These are phyloP conservation scores for Hanseniaspora occidentalis DNA, from an alignment of 805 yeast species.

Conservation along the genomic window DNA sequence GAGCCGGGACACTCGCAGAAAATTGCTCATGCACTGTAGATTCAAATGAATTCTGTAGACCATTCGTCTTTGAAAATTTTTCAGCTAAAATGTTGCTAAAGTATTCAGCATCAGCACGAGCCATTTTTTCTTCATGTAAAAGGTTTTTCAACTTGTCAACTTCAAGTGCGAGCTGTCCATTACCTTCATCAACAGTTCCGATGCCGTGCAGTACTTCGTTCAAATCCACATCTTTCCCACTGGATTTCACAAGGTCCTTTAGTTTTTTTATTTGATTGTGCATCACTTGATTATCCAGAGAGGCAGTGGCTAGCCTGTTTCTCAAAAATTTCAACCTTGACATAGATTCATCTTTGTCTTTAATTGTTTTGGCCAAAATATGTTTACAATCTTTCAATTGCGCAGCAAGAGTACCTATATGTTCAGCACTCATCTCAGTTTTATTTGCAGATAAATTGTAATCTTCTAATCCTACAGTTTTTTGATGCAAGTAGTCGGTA, in stretches of 20 bases:
- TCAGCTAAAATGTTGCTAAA: conserved; percentile 18
- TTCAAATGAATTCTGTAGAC: conserved; percentile 4
- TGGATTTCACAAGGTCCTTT: conserved; percentile 18
- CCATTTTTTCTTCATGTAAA: conserved; percentile 39
- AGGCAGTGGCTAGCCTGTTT: conserved; percentile 51
- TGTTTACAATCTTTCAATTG: conserved; percentile 42
- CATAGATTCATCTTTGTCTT: conserved; percentile 31
- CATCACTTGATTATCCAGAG: conserved; percentile 42
- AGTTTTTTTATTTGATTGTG: conserved; percentile 31
- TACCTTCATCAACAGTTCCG: conserved; percentile 15
- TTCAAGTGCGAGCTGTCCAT: conserved; percentile 28
- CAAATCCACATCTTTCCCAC: conserved; percentile 16
- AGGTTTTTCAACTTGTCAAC: conserved; percentile 35
- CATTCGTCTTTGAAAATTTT: not conserved
- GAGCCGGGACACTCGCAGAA: not conserved
- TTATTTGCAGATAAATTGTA: conserved; percentile 14
- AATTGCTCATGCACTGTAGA: conserved; percentile 16
- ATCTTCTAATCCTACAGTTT: conserved; percentile 20
- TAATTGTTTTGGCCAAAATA: conserved; percentile 32
- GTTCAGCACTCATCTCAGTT: conserved; percentile 26
- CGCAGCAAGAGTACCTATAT: conserved; percentile 25
- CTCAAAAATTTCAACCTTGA: conserved; percentile 51
- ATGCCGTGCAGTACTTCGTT: conserved; percentile 15
- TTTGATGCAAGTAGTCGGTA: conserved; percentile 19
- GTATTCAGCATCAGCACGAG: conserved; percentile 38